Evolutionary conservation across 2,329 filamentous ascomycete genomes (phyloP), one percentile per base, ranked within the genome.

Genomic region (Beauveria asiatica): DNA sequence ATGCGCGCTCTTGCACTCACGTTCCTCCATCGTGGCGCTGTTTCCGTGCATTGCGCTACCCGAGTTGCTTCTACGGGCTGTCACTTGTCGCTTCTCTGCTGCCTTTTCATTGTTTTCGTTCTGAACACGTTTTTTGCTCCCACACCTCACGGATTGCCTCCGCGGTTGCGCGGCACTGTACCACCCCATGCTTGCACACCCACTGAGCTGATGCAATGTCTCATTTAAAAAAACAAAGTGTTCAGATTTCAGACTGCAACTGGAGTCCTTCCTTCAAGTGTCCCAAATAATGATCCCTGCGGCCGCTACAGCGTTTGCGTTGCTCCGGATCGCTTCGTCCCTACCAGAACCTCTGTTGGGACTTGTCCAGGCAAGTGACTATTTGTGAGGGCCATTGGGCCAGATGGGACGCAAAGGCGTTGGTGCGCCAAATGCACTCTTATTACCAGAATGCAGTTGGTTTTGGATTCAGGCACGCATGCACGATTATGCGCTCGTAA

Each of bases 191-290:
- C 21, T 41, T 41, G n/a, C 17, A 41, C 45, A 27, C 44, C 42
- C 55, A 41, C 55, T 50, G 46, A 39, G 45, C 54, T 50, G 45
- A 50, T 37, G 50, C 55, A 45, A 42, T 57, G 55, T 57, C 55
- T 57, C 45, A 57, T 37, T 50, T 17, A 4, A n/a, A 55, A 54
- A 50, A 42, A 23, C 33, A 50, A 57, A 50, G 21, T 49, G 45
- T 21, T 17, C 10, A 13, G 39, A 17, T 30, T 49, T 23, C 33
- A 37, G 5, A 37, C 33, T 33, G 30, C 10, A 11, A 11, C 10
- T 13, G 30, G 9, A 33, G 30, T 13, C 8, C 27, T 49, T 23
- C 23, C 21, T 42, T 41, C 16, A 11, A 53, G 21, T 23, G 3
- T 19, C 50, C 33, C 13, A 33, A 33, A 33, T 33, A 37, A 37